These are phyloP conservation scores for Cinnamomum micranthum DNA, from an alignment of 164 flowering plant species.

Conservation along the genomic window DNA sequence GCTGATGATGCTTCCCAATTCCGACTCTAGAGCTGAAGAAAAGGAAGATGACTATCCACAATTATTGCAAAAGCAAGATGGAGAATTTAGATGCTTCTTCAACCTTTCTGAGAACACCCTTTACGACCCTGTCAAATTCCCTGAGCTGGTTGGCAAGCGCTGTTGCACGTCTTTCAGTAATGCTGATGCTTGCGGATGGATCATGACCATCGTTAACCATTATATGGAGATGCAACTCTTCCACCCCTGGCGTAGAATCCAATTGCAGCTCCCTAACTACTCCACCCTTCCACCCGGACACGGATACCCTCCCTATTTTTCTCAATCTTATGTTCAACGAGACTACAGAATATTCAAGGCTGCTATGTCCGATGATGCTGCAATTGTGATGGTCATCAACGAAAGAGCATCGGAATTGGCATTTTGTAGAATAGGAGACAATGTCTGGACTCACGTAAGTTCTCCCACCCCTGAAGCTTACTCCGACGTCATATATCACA, in stretches of 20 bases:
- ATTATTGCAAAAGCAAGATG: no score
- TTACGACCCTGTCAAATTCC: not conserved
- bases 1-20: not conserved
- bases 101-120: not conserved
- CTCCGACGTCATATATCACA: constrained; percentile 53
- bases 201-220: not conserved
- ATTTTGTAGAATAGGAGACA: constrained; percentile 41
- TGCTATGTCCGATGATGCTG: constrained; percentile 25
- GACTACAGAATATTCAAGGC: constrained; percentile 8
- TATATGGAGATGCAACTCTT: not conserved
- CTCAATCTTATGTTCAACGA: not conserved
- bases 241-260: not conserved
- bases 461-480: constrained; percentile 29
- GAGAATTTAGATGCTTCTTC: not conserved
- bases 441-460: constrained; percentile 42
- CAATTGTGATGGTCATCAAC: constrained; percentile 52
- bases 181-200: not conserved
- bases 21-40: no score
- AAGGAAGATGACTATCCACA: no score
- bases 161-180: not conserved
- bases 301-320: no score
- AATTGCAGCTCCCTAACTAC: not conserved
- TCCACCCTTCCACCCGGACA: not conserved
- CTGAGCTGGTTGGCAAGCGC: not conserved
- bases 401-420: constrained; percentile 58